phyloP scores from a whole-genome alignment of 805 yeast genomes.

The Torulaspora maleeae region DNA sequence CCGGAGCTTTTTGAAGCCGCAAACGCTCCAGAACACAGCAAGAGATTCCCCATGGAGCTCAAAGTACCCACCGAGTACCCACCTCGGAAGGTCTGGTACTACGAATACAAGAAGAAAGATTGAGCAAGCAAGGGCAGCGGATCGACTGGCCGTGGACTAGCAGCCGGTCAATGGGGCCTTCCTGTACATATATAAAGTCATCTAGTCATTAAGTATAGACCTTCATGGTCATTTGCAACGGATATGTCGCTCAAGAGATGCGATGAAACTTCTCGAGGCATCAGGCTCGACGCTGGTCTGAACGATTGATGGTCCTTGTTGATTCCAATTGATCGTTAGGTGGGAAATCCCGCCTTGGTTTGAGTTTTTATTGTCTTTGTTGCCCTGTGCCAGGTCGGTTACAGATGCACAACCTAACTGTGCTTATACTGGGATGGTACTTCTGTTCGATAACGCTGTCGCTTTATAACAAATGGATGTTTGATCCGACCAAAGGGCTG shows the following conservation, averaged over 20 bases:
- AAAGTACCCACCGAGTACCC: constrained; percentile 90
- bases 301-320: not conserved
- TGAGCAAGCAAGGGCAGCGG: not conserved
- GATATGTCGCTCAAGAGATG: not conserved
- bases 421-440: constrained; percentile 56
- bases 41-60: constrained; percentile 75
- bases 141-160: not conserved
- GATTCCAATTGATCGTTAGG: not conserved
- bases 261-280: not conserved
- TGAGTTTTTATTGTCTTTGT: not conserved
- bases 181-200: constrained; percentile 2
- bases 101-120: constrained; percentile 34
- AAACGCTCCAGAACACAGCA: constrained; percentile 48
- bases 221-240: constrained; percentile 3
- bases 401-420: constrained; percentile 8
- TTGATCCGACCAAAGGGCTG: constrained; percentile 60
- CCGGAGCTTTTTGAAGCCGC: constrained; percentile 61
- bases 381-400: not conserved
- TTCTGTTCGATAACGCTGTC: constrained; percentile 63
- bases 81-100: constrained; percentile 74
- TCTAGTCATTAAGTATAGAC: not conserved
- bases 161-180: not conserved
- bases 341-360: not conserved
- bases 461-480: constrained; percentile 96
- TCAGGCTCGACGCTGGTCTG: not conserved